phyloP scores from a whole-genome alignment of 805 yeast species.

The Myxozyma mucilagina region DNA sequence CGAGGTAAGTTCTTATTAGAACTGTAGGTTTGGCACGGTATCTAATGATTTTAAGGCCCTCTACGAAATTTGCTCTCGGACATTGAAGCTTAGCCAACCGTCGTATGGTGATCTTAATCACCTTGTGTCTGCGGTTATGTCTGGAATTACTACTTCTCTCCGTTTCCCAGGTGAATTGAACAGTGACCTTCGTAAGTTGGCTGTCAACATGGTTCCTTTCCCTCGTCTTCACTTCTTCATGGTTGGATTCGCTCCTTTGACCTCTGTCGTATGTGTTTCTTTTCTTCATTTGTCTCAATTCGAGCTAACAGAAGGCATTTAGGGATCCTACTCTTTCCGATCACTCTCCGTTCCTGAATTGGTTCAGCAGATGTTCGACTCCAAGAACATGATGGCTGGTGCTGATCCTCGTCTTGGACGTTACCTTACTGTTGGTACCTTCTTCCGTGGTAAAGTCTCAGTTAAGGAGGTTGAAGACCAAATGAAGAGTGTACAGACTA shows the following conservation, averaged over 20 bases:
- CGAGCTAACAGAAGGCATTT: not conserved
- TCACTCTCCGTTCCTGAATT: conserved; percentile 87
- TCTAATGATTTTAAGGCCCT: conserved; percentile 52
- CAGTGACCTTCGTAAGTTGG: conserved; percentile 81
- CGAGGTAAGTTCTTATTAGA: conserved; percentile 47
- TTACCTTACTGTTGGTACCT: conserved; percentile 89
- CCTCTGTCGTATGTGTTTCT: conserved; percentile 46
- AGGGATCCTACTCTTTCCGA: conserved; percentile 78
- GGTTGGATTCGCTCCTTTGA: conserved; percentile 93
- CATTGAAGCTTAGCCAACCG: conserved; percentile 78
- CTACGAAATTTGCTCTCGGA: conserved; percentile 84
- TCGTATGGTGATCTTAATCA: conserved; percentile 77
- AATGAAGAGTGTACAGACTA: conserved; percentile 81
- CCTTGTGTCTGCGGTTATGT: conserved; percentile 87
- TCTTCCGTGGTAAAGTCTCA: conserved; percentile 91
- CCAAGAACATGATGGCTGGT: conserved; percentile 95
- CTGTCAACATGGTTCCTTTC: conserved; percentile 93
- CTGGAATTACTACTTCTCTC: conserved; percentile 91
- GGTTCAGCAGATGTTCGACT: conserved; percentile 92
- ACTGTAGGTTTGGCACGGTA: not conserved
- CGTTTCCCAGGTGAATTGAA: conserved; percentile 96
- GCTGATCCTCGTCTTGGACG: conserved; percentile 91
- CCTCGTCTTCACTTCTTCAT: conserved; percentile 95
- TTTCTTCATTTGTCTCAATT: not conserved
- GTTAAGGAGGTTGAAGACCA: conserved; percentile 94